Base-by-base conservation (phyloP, 305 asterid genomes). In the Lippia alba region DNA sequence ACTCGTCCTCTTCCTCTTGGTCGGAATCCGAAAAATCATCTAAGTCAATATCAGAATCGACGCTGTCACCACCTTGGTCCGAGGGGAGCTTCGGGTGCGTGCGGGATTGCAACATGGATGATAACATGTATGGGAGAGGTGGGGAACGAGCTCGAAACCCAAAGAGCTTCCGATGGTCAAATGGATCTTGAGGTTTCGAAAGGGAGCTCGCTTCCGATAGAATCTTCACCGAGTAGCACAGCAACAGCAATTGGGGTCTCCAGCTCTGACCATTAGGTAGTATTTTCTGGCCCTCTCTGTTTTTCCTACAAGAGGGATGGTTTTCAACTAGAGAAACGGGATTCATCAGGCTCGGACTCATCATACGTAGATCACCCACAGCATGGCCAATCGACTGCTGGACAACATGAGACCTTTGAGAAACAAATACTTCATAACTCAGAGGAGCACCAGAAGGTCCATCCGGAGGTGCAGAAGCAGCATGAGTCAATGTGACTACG, bases 1-100 rank as follows among this genome's bases (percentile, higher is more conserved):
- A 94, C 85, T 94, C 98, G 6, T 91, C 99, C 74, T 85, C 98
- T 67, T 81, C 97, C 64, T 85, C 96, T 46, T 84, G 79, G 39
- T 91, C 99, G 30, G 85, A 76, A 75, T 91, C 99, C 1, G 94
- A 89, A 3, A 85, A 78, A 45, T 94, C 97, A 41, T 89, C 96
- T 83, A 94, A 78, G 72, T 94, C 99, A 46, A 94, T 78, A 72
- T 91, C 99, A 11, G 97, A 91, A 74, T 87, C 96, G 54, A 32
- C 86, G 32, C 68, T 77, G 34, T 89, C 96, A 33, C 87, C 90
- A 12, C 90, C 90, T 75, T 83, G 89, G 50, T 86, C 96, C 1
- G 88, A 75, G 11, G 90, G 77, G 59, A 89, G 89, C 82, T 87
- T 89, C 6, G 96, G 96, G 70, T 87, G 94, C 8, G 86, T 61